Evolutionary conservation across 192 early-diverging fungal species (phyloP).

Genomic region (Entomortierella parvispora): DNA sequence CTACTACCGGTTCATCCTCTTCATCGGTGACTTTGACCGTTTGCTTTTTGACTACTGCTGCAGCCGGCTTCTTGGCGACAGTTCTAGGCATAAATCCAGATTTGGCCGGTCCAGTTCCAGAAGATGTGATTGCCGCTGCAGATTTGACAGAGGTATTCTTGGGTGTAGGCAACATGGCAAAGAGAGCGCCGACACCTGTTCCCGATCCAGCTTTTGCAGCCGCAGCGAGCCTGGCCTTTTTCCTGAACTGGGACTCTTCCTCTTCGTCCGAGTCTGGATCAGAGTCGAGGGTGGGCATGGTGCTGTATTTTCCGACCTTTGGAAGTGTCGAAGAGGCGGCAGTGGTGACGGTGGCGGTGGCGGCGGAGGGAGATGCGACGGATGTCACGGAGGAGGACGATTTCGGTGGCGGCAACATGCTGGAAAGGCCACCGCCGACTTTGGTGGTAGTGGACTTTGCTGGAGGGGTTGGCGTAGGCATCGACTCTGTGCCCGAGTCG

Average conservation of each 20-base stretch:
- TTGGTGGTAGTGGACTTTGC: neutral
- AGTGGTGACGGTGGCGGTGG: neutral
- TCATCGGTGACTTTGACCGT: neutral
- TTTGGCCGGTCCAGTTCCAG: conserved; percentile 22
- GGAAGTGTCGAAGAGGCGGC: conserved; percentile 1
- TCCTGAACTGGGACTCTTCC: conserved; percentile 42
- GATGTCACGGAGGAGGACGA: neutral
- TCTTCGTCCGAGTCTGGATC: conserved; percentile 38
- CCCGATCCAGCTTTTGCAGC: conserved; percentile 16
- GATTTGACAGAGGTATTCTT: conserved; percentile 8
- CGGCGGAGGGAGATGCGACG: neutral
- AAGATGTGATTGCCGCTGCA: neutral
- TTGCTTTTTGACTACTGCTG: conserved; percentile 5
- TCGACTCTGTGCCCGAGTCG: neutral
- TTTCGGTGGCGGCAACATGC: conserved; percentile 29
- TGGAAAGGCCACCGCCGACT: conserved; percentile 14
- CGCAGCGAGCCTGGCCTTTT: conserved; percentile 38
- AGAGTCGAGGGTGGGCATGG: conserved; percentile 33
- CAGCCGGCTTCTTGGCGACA: conserved; percentile 2
- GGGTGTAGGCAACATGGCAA: conserved; percentile 44
- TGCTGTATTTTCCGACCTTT: conserved; percentile 37
- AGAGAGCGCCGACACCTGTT: conserved; percentile 26
- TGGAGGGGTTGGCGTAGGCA: neutral
- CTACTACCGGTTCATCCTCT: neutral
- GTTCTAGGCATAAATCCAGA: conserved; percentile 37